Evolutionary conservation across 2,329 filamentous ascomycete genomes (phyloP).

Genomic region (Calonectria hongkongensis): DNA sequence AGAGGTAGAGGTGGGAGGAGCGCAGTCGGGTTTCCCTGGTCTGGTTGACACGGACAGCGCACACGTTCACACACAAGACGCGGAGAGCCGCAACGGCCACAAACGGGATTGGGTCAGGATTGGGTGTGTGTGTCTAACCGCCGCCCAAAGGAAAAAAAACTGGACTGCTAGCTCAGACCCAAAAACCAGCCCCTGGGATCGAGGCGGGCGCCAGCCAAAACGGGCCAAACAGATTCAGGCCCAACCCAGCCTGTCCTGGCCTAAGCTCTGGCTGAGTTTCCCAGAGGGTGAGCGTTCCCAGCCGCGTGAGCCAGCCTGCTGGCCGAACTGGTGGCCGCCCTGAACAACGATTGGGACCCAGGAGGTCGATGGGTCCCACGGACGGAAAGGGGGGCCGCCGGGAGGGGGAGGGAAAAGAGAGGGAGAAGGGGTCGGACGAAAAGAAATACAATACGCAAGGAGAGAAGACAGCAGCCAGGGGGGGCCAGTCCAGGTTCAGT

Average conservation of each 20-base stretch:
- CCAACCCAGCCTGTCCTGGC: conserved; percentile 9
- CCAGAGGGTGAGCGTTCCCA: conserved; percentile 15
- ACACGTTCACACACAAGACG: conserved; percentile 48
- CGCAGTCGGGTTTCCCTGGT: conserved; percentile 32
- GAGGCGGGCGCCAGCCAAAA: conserved; percentile 35
- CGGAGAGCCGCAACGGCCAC: conserved; percentile 48
- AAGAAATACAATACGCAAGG: conserved; percentile 18
- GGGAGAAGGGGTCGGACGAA: neutral
- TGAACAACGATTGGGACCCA: conserved; percentile 8
- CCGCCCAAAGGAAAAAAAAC: conserved; percentile 48
- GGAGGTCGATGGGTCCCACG: conserved; percentile 29
- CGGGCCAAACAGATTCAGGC: conserved; percentile 28
- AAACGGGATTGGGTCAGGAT: conserved; percentile 37
- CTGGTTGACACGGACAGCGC: conserved; percentile 35
- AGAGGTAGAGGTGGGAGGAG: conserved; percentile 32
- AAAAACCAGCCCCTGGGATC: conserved; percentile 48
- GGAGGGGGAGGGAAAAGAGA: neutral
- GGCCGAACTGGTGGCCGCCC: conserved; percentile 19
- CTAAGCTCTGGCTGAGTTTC: conserved; percentile 26
- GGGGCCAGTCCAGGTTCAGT: conserved; percentile 13
- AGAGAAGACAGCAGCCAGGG: neutral
- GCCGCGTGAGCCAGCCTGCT: conserved; percentile 23
- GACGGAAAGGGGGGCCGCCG: conserved; percentile 7
- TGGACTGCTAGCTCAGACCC: conserved; percentile 45
- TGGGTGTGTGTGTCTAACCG: conserved; percentile 47